These are phyloP conservation scores for Balamuthia mandrillaris DNA, from an alignment of 208 protist genomes.

Conservation along the genomic window DNA sequence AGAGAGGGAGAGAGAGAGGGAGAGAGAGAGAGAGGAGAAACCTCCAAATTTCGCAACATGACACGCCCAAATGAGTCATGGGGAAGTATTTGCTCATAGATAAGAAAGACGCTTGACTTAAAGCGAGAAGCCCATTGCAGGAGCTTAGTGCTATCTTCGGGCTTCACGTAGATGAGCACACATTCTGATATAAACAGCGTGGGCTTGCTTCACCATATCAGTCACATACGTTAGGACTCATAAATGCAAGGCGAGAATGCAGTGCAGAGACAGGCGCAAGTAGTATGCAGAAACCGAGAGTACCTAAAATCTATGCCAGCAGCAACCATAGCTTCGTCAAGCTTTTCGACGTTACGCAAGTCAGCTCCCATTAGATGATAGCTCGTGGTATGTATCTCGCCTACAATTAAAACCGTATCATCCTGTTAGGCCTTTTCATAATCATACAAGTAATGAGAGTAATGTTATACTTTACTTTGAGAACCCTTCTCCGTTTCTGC, in stretches of 20 bases:
- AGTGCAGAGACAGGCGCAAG: background rate
- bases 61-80: slow-evolving; percentile 9
- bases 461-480: too few relatives aligned
- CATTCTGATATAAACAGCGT: slow-evolving; percentile 41
- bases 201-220: background rate
- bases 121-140: background rate
- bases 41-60: slow-evolving; percentile 9
- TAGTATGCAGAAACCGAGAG: background rate
- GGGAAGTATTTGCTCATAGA: slow-evolving; percentile 39
- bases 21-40: background rate
- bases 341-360: background rate
- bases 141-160: background rate
- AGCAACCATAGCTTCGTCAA: background rate
- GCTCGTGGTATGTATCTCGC: background rate
- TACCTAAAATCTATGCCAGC: background rate
- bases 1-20: too few relatives aligned
- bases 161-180: slow-evolving; percentile 41
- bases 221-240: background rate
- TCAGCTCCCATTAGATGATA: slow-evolving; percentile 4
- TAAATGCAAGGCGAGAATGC: background rate
- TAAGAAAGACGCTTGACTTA: background rate
- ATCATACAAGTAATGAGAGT: background rate
- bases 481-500: background rate
- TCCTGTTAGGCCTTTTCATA: background rate
- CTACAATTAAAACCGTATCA: background rate